phyloP scores from a whole-genome alignment of 441 rosid species.

The Bruguiera hainesii region DNA sequence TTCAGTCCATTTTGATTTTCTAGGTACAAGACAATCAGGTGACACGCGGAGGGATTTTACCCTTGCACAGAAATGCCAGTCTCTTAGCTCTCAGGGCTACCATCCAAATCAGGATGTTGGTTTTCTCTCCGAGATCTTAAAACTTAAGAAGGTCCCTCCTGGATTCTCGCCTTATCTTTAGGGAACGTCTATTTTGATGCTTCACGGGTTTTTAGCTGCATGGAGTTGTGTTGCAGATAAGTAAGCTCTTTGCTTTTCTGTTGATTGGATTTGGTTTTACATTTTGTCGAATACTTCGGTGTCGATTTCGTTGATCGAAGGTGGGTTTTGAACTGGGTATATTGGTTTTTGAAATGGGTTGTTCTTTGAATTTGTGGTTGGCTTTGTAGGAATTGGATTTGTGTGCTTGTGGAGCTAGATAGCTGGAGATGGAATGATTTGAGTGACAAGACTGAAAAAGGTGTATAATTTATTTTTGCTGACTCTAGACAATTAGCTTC shows the following conservation, averaged over 20 bases:
- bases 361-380: slow-evolving; percentile 11
- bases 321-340: slow-evolving; percentile 12
- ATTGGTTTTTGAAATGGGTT: slow-evolving; percentile 15
- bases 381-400: slow-evolving; percentile 6
- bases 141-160: neutral
- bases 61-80: no score
- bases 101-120: no score
- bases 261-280: neutral
- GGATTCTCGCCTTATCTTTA: slow-evolving; percentile 28
- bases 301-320: neutral
- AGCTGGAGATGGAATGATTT: slow-evolving; percentile 12
- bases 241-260: slow-evolving; percentile 19
- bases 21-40: no score
- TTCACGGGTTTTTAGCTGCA: neutral
- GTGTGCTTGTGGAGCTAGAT: slow-evolving; percentile 16
- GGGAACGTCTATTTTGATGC: slow-evolving; percentile 12
- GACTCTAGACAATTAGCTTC: neutral
- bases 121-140: neutral
- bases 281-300: neutral
- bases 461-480: slow-evolving; percentile 19
- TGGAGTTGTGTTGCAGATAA: slow-evolving; percentile 29
- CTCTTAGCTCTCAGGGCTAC: no score
- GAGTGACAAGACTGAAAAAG: slow-evolving; percentile 5
- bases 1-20: no score
- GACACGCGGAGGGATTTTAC: no score